Base-by-base conservation (phyloP, 225 moss, liverwort and hornwort species). In the Pleurozium schreberi region DNA sequence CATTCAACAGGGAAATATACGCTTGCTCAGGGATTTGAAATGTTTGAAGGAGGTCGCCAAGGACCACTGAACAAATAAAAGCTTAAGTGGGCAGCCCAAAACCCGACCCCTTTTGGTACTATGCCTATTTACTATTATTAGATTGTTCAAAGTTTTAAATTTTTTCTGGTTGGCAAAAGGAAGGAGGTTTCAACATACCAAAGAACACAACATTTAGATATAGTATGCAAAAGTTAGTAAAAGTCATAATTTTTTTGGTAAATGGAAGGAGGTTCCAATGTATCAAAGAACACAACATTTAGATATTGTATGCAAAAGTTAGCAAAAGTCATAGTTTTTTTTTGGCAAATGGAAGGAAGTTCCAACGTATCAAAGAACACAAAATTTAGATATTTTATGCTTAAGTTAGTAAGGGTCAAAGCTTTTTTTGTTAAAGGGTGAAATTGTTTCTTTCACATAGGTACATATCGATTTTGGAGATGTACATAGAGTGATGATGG, bases 321-420 rank as follows among this genome's bases (percentile, higher is more conserved):
- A 74, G 11, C 0, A 4, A 31, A 11, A 11, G 6, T 31, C 11
- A 74, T 28, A 18, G 0, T 17, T 18, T 30, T 30, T 74, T 2
- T 11, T 18, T 47, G 30, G 2, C 1, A 47, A 74, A 18, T 18
- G 30, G 10, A 31, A 47, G 11, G 10, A 11, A 18, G 18, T 74
- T 47, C 1, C 1, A 18, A 6, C 0, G 0, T 8, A 73, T 0
- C 10, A 45, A 30, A 30, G 4, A 73, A 45, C 2, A 0, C 3
- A 2, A 5, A 4, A 45, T 30, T 74, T 30, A 30, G 28, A 43
- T 45, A 18, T 0, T 0, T 2, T 30, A 74, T 74, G 11, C 16
- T 18, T 17, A 47, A 73, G 45, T 47, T 74, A 74, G 11, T 0
- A 4, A 31, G 18, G 18, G 6, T 31, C 11, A 74, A 45, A 19